Base-by-base conservation (phyloP, 257 asterid genomes). In the Salvia miltiorrhiza region DNA sequence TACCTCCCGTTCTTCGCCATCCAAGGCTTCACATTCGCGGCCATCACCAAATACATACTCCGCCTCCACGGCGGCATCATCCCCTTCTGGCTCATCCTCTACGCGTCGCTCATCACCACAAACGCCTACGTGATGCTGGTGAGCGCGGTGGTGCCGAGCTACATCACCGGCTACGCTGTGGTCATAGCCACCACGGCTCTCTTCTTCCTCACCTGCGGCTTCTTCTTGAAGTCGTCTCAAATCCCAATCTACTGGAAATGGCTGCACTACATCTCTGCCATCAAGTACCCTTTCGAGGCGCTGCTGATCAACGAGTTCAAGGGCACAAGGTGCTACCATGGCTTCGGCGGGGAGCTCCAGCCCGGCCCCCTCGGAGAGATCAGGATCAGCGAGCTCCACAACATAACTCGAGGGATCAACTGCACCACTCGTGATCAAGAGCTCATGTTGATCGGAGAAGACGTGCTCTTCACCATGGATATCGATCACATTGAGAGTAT, bases 161-260 rank as follows among this genome's bases (percentile, higher is more conserved):
- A 91, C 81, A 87, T 91, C 80, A 91, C 95, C 0, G 97, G 97
- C 17, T 89, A 91, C 10, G 96, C 95, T 0, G 81, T 89, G 3
- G 97, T 91, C n/a, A 91, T 91, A 45, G 96, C 97, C 16, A 89
- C 96, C 10, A 89, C 97, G 1, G 96, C 97, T 35, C 92, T 91
- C 30, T 91, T 91, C 84, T 89, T 91, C 88, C 78, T 91, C 17
- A 87, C 93, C 1, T 89, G 97, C 21, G 96, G 97, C 0, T 91
- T 91, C 75, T 91, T 91, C 93, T 67, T 89, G 84, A 89, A 91
- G 55, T 76, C 82, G 1, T 85, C 97, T 3, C 87, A 85, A 26
- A 89, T 91, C 26, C 97, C 96, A 0, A 6, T 8, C 0, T 80
- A 73, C 66, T 91, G 97, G 97, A 76, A 77, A 73, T 91, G 97